Percentiles rank a stretch among this genome's conserved stretches.
phyloP scores from a whole-genome alignment of 495 filamentous ascomycete species.

The Lichenothelia convexa region DNA sequence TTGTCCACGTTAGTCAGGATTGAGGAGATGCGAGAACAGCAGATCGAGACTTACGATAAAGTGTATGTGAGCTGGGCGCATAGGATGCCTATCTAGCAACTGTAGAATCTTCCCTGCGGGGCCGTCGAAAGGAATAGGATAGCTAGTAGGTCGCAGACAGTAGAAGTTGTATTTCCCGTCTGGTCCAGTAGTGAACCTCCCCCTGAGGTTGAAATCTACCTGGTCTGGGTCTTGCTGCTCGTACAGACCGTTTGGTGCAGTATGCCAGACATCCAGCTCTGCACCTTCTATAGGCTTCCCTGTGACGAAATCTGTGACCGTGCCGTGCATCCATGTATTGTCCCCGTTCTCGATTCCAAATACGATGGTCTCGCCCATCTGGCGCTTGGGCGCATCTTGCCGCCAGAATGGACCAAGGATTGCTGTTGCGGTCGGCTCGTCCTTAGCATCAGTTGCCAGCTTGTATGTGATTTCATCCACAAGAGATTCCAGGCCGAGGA shows the following conservation, averaged over 20 bases:
- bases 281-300: conserved; percentile 42
- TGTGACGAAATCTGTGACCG: conserved; percentile 36
- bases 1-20: no score
- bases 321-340: conserved; percentile 43
- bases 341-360: conserved; percentile 29
- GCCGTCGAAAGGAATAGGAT: conserved; percentile 53
- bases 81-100: conserved; percentile 56
- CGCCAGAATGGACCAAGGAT: conserved; percentile 69
- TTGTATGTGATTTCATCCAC: conserved; percentile 65
- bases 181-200: conserved; percentile 47
- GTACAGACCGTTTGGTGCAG: conserved; percentile 60
- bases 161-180: conserved; percentile 50
- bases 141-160: conserved; percentile 49
- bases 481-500: conserved; percentile 55
- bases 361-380: conserved; percentile 47
- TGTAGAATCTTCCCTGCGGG: conserved; percentile 31
- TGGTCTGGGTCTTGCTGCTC: conserved; percentile 60
- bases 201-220: conserved; percentile 56
- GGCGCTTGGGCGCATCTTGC: conserved; percentile 40
- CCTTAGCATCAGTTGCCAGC: conserved; percentile 30
- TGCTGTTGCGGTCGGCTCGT: conserved; percentile 45
- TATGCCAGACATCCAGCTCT: conserved; percentile 59
- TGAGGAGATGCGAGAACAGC: conserved; percentile 14
- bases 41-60: conserved; percentile 40
- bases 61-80: conserved; percentile 71